A percentile compares a stretch with the other conserved stretches of the same genome.
phyloP scores from a whole-genome alignment of 2,329 filamentous ascomycete genomes.

The Cryphonectria radicalis region DNA sequence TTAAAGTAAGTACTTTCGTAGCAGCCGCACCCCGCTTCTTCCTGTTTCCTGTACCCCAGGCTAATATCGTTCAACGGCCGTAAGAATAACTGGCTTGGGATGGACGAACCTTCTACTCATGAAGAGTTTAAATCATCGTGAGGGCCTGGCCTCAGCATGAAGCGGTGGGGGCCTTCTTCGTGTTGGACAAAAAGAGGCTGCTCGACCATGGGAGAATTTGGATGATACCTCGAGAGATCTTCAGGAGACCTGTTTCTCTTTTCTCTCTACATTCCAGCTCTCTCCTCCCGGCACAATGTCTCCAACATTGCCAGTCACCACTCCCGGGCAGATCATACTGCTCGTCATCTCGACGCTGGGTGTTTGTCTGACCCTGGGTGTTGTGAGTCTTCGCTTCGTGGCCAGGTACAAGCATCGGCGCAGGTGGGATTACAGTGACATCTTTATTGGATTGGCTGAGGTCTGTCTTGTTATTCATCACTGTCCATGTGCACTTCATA shows the following conservation, averaged over 20 bases:
- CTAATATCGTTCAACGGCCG: neutral
- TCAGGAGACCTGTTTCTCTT: neutral
- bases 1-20: neutral
- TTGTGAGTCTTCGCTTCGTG: neutral
- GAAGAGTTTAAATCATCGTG: neutral
- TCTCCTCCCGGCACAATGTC: neutral
- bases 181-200: too few species aligned
- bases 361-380: neutral
- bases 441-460: neutral
- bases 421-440: neutral
- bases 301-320: neutral
- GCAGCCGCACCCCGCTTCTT: neutral
- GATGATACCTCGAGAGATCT: neutral
- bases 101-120: neutral
- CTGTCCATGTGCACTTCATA: too few species aligned
- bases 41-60: neutral
- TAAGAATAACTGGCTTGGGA: neutral
- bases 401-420: conserved; percentile 4
- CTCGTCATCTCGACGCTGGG: neutral
- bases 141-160: neutral
- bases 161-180: too few species aligned
- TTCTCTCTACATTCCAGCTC: neutral
- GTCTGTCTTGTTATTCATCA: neutral
- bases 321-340: neutral
- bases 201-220: neutral